phyloP scores from a whole-genome alignment of 495 filamentous ascomycete species.

The Penicillium herquei region DNA sequence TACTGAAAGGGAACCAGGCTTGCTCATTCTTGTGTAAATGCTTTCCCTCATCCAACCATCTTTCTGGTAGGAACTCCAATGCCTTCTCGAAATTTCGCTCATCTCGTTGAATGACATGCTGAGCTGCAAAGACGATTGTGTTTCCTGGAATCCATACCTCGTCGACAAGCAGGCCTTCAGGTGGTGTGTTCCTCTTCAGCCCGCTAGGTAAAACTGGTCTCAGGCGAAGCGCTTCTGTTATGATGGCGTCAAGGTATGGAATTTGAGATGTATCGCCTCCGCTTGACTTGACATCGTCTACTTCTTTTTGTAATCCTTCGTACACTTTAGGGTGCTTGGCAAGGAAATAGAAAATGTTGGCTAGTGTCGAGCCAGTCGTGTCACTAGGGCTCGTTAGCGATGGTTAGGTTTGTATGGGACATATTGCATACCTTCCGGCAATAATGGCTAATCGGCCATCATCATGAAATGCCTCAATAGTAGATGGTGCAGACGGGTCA shows the following conservation, averaged over 20 bases:
- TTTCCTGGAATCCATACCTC: neutral
- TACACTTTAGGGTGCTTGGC: neutral
- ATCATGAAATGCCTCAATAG: constrained; percentile 19
- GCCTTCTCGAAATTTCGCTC: constrained; percentile 35
- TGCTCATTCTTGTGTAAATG: constrained; percentile 39
- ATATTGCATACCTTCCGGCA: constrained; percentile 27
- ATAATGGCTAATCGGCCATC: constrained; percentile 23
- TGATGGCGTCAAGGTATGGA: neutral
- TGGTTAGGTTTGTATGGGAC: neutral
- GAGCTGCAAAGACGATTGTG: neutral
- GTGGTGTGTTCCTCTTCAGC: neutral
- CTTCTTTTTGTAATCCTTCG: neutral
- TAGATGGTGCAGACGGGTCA: constrained; percentile 11
- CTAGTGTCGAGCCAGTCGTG: neutral
- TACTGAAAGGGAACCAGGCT: constrained; percentile 53
- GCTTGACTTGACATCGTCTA: neutral
- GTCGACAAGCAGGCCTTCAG: neutral
- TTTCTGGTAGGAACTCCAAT: constrained; percentile 53
- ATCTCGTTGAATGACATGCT: constrained; percentile 10
- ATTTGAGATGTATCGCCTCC: neutral
- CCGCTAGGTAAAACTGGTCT: neutral
- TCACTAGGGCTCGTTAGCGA: neutral
- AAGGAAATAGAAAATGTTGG: neutral
- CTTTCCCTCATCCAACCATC: constrained; percentile 48
- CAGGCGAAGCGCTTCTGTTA: neutral